Percentiles rank a stretch among this genome's conserved stretches.
Evolutionary conservation across 169 alveolate species (phyloP).

Genomic region (Neospora caninum): DNA sequence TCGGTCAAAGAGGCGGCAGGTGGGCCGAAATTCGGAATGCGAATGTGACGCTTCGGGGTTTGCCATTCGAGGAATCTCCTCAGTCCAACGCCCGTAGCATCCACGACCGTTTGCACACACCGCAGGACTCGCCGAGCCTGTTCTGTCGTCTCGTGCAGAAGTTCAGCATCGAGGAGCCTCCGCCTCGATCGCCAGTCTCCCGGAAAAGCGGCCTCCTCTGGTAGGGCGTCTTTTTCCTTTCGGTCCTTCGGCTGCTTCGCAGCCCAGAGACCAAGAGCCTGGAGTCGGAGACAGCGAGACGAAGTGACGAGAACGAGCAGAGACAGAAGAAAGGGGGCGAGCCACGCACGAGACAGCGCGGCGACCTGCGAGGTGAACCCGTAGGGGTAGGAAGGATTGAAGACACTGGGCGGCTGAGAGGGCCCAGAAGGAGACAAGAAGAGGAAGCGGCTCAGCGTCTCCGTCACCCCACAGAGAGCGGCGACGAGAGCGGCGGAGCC

Average conservation of each 20-base stretch:
- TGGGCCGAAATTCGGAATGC: not conserved
- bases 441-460: not conserved
- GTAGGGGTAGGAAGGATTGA: slow-evolving; percentile 25
- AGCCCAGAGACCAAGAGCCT: not conserved
- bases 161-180: not conserved
- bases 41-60: not conserved
- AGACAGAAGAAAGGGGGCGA: not conserved
- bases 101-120: not conserved
- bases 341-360: slow-evolving; percentile 25
- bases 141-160: not conserved
- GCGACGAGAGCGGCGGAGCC: not conserved
- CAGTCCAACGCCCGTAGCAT: not conserved
- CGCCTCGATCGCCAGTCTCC: not conserved
- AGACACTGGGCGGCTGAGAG: slow-evolving; percentile 24
- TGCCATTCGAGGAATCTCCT: not conserved
- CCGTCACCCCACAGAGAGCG: slow-evolving; percentile 25
- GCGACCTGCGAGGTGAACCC: not conserved
- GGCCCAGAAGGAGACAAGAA: not conserved
- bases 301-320: not conserved
- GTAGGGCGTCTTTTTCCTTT: not conserved
- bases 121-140: not conserved
- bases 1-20: too few relatives aligned
- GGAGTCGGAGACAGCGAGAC: not conserved
- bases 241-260: not conserved
- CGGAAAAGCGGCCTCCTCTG: not conserved